Conservation (phyloP, 192 early-diverging fungal genomes). For the Geosiphon pyriformis region DNA sequence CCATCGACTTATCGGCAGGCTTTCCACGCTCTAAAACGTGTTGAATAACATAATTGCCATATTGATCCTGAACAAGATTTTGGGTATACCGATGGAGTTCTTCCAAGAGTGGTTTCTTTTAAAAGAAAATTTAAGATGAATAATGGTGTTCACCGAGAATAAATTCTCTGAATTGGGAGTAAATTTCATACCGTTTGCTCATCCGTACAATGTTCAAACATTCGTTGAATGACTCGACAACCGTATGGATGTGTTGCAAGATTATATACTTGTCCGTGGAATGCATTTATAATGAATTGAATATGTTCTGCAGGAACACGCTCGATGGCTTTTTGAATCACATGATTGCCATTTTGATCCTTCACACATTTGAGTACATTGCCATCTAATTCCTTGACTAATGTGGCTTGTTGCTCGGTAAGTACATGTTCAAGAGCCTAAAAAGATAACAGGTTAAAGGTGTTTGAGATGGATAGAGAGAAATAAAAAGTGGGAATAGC, state of each 20-base stretch:
- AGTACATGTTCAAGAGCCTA: constrained; percentile 87
- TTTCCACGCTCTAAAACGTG: constrained; percentile 95
- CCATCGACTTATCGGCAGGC: constrained; percentile 77
- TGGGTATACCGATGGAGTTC: constrained; percentile 91
- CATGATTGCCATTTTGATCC: constrained; percentile 99
- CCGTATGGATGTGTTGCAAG: constrained; percentile 98
- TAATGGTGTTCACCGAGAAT: neutral
- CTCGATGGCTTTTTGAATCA: constrained; percentile 99
- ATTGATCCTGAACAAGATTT: constrained; percentile 95
- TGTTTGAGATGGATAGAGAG: neutral
- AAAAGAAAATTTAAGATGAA: neutral
- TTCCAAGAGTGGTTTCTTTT: constrained; percentile 75
- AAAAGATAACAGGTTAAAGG: constrained; percentile 4
- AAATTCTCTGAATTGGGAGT: neutral
- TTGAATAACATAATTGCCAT: constrained; percentile 99
- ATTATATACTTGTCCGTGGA: constrained; percentile 93
- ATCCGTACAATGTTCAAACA: constrained; percentile 99
- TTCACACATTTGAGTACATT: constrained; percentile 98
- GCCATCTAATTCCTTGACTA: constrained; percentile 91
- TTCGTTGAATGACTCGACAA: constrained; percentile 97
- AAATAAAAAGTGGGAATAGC: neutral
- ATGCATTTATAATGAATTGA: constrained; percentile 94
- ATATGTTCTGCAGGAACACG: constrained; percentile 90
- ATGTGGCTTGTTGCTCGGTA: constrained; percentile 82
- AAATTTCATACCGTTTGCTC: constrained; percentile 55